Percentiles rank a stretch among this genome's conserved stretches.
Conservation (phyloP, 768 basidiomycete genomes). For the Cubamyces lactineus region DNA sequence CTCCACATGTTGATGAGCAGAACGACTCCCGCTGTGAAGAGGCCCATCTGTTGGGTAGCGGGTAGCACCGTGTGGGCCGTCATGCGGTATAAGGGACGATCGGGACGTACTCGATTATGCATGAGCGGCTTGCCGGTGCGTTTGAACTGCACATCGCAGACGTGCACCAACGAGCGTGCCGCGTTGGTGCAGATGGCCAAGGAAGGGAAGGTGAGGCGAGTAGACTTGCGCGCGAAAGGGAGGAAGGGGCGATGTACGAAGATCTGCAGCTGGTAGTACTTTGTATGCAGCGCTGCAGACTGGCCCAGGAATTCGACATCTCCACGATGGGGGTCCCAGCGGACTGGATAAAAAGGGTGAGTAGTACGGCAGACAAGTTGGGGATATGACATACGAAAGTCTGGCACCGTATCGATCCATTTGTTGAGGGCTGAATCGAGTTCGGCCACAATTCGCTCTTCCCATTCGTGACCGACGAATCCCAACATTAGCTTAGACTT, state of each 20-base stretch:
- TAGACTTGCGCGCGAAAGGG: slow-evolving; percentile 58
- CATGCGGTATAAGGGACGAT: neutral
- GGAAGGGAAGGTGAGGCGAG: slow-evolving; percentile 55
- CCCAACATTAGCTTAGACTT: slow-evolving; percentile 42
- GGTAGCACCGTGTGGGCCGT: too few species aligned
- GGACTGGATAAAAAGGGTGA: slow-evolving; percentile 20
- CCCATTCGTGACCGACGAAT: slow-evolving; percentile 43
- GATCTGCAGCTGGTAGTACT: slow-evolving; percentile 59
- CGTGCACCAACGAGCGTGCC: slow-evolving; percentile 72
- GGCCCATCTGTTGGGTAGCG: slow-evolving; percentile 25
- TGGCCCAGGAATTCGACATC: slow-evolving; percentile 35
- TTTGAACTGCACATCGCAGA: slow-evolving; percentile 57
- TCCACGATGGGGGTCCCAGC: slow-evolving; percentile 33
- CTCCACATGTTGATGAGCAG: slow-evolving; percentile 55
- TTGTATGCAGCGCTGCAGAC: slow-evolving; percentile 42
- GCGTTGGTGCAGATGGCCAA: slow-evolving; percentile 88
- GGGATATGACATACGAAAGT: slow-evolving; percentile 45
- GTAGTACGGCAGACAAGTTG: neutral
- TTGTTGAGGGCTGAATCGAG: slow-evolving; percentile 62
- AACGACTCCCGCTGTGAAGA: slow-evolving; percentile 49
- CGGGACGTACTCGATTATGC: slow-evolving; percentile 11
- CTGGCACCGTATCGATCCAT: slow-evolving; percentile 65
- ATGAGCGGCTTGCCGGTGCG: slow-evolving; percentile 1
- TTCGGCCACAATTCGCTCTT: slow-evolving; percentile 58
- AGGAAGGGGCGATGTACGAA: slow-evolving; percentile 81